phyloP scores from a whole-genome alignment of 495 filamentous ascomycete genomes.

The Hypoxylon subgilvum region DNA sequence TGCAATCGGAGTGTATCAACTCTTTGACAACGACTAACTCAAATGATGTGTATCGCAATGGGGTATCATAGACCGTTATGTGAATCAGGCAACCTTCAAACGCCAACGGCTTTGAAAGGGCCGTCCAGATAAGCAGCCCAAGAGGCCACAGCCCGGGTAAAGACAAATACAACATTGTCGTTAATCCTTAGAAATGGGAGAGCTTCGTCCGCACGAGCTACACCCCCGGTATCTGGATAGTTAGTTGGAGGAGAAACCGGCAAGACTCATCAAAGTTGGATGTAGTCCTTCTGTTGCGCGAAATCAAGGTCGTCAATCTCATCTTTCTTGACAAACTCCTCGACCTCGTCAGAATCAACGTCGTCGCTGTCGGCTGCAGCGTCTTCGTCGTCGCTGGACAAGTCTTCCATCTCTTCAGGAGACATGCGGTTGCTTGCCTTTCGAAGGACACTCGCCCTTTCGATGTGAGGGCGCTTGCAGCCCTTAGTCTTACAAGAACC shows the following conservation, averaged over 20 bases:
- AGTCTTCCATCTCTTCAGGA: conserved; percentile 69
- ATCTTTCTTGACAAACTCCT: conserved; percentile 66
- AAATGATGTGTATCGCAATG: conserved; percentile 21
- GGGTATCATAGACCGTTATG: conserved; percentile 34
- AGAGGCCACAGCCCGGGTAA: conserved; percentile 9
- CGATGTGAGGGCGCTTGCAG: conserved; percentile 85
- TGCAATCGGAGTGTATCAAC: conserved; percentile 35
- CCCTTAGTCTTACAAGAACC: conserved; percentile 81
- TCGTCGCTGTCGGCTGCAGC: conserved; percentile 82
- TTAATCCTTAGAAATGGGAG: conserved; percentile 7
- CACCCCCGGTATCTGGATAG: conserved; percentile 15
- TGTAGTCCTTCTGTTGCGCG: conserved; percentile 54
- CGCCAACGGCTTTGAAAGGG: conserved; percentile 20
- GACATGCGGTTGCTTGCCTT: conserved; percentile 43
- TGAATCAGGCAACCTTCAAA: conserved; percentile 28
- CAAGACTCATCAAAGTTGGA: conserved; percentile 46
- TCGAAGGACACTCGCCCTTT: conserved; percentile 74
- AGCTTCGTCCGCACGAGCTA: conserved; percentile 23
- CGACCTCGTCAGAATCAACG: conserved; percentile 85
- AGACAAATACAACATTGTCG: conserved; percentile 6
- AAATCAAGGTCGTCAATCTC: conserved; percentile 49
- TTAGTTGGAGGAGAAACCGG: conserved; percentile 26
- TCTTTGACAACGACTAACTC: conserved; percentile 13
- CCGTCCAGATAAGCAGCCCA: conserved; percentile 21
- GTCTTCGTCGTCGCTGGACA: conserved; percentile 85